Percentiles rank a stretch among this genome's conserved stretches.
These are phyloP conservation scores for Rubia peregrina DNA, from an alignment of 305 asterid genomes.

Conservation along the genomic window DNA sequence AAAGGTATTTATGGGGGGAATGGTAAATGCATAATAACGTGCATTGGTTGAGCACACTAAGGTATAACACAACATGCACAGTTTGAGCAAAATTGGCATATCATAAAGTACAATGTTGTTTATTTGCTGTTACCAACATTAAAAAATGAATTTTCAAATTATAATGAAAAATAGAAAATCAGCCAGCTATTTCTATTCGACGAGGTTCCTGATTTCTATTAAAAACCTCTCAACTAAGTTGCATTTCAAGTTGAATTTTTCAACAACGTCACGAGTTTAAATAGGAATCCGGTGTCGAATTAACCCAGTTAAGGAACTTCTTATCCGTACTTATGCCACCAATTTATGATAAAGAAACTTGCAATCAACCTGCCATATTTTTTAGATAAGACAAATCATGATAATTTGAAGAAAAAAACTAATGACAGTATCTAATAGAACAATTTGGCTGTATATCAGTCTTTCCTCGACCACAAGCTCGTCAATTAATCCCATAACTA, in stretches of 20 bases:
- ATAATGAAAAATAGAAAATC: constrained; percentile 19
- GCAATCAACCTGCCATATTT: too few relatives aligned
- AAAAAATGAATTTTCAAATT: constrained; percentile 42
- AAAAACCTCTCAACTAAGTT: constrained; percentile 31
- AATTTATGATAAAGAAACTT: constrained; percentile 27
- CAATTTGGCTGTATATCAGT: constrained; percentile 1
- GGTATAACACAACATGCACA: too few relatives aligned
- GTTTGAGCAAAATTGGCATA: too few relatives aligned
- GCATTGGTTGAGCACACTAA: too few relatives aligned
- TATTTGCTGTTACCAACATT: constrained; percentile 17
- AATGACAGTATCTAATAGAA: constrained; percentile 38
- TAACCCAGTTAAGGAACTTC: constrained; percentile 9
- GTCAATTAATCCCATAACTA: constrained; percentile 27
- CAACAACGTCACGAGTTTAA: constrained; percentile 52
- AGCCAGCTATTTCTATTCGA: constrained; percentile 27
- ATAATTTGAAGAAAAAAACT: neutral
- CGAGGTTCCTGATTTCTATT: constrained; percentile 16
- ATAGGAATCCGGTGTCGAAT: constrained; percentile 40
- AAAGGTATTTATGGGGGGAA: too few relatives aligned
- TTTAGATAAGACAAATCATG: too few relatives aligned
- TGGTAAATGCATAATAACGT: too few relatives aligned
- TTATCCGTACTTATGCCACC: constrained; percentile 35
- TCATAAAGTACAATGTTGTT: too few relatives aligned
- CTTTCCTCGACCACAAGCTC: constrained; percentile 17
- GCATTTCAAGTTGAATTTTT: constrained; percentile 18